Percentiles rank a stretch among this genome's conserved stretches.
Evolutionary conservation across 23 red algal species (phyloP).

Genomic region (Chondrus crispus): DNA sequence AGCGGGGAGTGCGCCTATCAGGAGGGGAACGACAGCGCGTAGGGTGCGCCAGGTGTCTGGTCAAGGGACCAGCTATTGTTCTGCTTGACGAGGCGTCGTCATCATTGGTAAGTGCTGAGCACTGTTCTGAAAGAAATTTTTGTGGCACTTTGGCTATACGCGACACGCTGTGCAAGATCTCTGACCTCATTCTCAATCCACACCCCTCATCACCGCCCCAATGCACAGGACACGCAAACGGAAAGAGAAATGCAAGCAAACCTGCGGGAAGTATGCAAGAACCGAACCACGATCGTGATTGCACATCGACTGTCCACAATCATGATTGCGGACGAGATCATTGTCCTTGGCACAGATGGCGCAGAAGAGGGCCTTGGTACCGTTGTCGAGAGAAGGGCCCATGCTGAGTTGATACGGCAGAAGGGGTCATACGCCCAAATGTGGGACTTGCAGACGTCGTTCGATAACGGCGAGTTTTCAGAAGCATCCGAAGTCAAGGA

Average conservation of each 20-base stretch:
- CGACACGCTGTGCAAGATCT: too few species aligned
- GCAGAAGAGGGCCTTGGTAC: background rate
- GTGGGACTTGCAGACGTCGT: background rate
- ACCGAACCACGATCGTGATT: conserved; percentile 65
- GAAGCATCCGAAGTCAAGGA: background rate
- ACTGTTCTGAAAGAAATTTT: too few species aligned
- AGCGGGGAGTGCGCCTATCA: conserved; percentile 74
- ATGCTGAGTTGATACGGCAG: conserved; percentile 4
- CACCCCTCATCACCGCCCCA: too few species aligned
- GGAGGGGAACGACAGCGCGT: conserved; percentile 96
- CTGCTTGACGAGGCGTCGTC: conserved; percentile 89
- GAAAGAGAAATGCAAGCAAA: conserved; percentile 64
- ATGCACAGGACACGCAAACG: conserved; percentile 65
- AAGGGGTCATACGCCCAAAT: background rate
- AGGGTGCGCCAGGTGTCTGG: conserved; percentile 73
- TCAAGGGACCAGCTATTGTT: conserved; percentile 76
- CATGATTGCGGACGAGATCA: conserved; percentile 71
- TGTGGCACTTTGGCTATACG: too few species aligned
- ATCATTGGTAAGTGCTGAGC: conserved; percentile 49
- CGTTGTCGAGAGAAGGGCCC: conserved; percentile 50
- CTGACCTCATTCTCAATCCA: too few species aligned
- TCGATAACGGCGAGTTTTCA: background rate
- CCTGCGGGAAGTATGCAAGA: conserved; percentile 42
- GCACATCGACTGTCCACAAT: conserved; percentile 80
- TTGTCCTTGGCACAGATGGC: conserved; percentile 14